Evolutionary conservation across 1,284 basidiomycete species (phyloP), one percentile per base, ranked within the genome.

Genomic region (Flammula alnicola): DNA sequence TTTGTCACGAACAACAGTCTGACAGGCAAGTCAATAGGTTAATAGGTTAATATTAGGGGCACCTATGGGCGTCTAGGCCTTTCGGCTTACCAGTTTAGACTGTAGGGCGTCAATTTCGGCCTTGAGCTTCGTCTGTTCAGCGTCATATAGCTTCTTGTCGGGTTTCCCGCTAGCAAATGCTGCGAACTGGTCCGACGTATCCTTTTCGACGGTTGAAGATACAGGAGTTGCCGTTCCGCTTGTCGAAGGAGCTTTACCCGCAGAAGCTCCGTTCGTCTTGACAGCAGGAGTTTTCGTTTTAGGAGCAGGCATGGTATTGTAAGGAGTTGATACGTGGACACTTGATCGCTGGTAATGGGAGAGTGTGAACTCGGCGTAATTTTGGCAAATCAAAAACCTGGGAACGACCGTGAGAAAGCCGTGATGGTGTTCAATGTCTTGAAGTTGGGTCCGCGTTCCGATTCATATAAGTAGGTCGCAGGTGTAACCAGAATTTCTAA

Each of bases 101-200:
- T 95, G 92, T 42, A 93, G 70, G 40, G 72, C 79, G 49, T 93
- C 93, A 62, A 97, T 95, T 64, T 95, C 88, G 30, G 79, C 72
- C 72, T 90, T 94, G 60, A 95, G 72, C 59, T 71, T 82, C 41
- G 89, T 84, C 74, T 96, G 93, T 72, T 96, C 93, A 17, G 78
- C 79, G 54, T 95, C 90, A 68, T 89, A 90, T 25, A 71, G 74
- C 38, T 76, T 78, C 72, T 93, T 93, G 77, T 95, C 93, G 25
- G 94, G 93, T 68, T 78, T 91, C 37, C 80, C 82, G 39, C 65
- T 62, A 51, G 67, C 61, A 30, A 68, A 61, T 38, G 72, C 62
- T 52, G 71, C 62, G n/a, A 70, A 48, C 31, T 59, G 62, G 37
- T 78, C 77, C 59, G 72, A 68, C 59, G 77, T 75, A 61, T 74